Conservation (phyloP, 306 rosid genomes). For the Dryas drummondii region DNA sequence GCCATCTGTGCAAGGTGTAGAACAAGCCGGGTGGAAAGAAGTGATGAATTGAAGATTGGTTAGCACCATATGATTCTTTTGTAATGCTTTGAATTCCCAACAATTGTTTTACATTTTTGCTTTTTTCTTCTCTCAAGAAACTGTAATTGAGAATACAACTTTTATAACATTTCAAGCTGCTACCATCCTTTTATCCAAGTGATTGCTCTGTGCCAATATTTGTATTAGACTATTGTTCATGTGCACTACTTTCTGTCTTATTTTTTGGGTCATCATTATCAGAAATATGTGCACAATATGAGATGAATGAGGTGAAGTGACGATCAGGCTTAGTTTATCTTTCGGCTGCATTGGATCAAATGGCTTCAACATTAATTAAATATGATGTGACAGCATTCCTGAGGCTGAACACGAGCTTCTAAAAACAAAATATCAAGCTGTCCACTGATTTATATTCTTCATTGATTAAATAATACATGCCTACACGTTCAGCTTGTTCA, state of each 20-base stretch:
- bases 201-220: neutral
- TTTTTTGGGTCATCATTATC: no score
- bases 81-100: neutral
- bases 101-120: neutral
- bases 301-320: no score
- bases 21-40: constrained; percentile 43
- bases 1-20: constrained; percentile 63
- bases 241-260: no score
- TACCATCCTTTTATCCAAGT: neutral
- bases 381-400: no score
- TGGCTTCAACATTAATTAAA: no score
- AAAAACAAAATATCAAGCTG: no score
- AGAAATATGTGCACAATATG: no score
- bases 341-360: no score
- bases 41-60: constrained; percentile 49
- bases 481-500: constrained; percentile 14
- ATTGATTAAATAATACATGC: constrained; percentile 5
- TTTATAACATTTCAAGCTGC: neutral
- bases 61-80: constrained; percentile 29
- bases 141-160: neutral
- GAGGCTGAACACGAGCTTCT: no score
- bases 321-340: no score
- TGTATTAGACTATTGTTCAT: no score
- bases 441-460: no score
- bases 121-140: neutral